Evolutionary conservation across 1,284 basidiomycete species (phyloP).

Genomic region (Cerioporus squamosus): DNA sequence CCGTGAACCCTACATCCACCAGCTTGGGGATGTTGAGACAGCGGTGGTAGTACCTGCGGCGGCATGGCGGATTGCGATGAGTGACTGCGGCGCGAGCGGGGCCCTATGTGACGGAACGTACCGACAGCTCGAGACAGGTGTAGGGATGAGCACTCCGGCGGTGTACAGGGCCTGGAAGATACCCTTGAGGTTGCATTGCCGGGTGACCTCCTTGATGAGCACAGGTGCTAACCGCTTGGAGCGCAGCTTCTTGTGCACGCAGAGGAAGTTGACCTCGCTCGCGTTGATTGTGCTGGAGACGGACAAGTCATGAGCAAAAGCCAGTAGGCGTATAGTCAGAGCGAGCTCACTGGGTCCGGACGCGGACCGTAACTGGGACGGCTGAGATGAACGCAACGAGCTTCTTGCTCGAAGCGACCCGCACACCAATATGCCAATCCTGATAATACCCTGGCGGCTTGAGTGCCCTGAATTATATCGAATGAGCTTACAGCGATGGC

Average conservation of each 20-base stretch:
- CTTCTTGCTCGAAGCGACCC: conserved; percentile 88
- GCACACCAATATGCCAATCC: conserved; percentile 97
- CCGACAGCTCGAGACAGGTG: conserved; percentile 86
- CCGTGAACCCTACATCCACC: conserved; percentile 91
- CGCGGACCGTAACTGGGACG: conserved; percentile 83
- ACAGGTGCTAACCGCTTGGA: conserved; percentile 96
- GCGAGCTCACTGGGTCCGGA: conserved; percentile 69
- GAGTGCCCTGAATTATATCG: conserved; percentile 88
- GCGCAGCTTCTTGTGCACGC: conserved; percentile 97
- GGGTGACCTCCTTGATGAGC: conserved; percentile 97
- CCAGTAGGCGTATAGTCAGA: background rate
- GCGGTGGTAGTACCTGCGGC: conserved; percentile 87
- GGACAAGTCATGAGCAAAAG: background rate
- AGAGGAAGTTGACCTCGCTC: conserved; percentile 97
- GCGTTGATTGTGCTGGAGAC: conserved; percentile 64
- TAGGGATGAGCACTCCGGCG: conserved; percentile 88
- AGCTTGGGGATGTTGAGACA: conserved; percentile 93
- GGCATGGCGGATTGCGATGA: background rate
- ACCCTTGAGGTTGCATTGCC: conserved; percentile 88
- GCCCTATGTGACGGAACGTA: conserved; percentile 37
- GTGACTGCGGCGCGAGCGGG: too few relatives aligned
- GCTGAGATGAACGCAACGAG: conserved; percentile 99
- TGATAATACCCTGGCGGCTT: conserved; percentile 92
- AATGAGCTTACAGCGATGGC: background rate
- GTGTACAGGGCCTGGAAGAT: conserved; percentile 99